Evolutionary conservation across 2,329 filamentous ascomycete genomes (phyloP), one percentile per base, ranked within the genome.

Genomic region (Nectriaceae sp.): DNA sequence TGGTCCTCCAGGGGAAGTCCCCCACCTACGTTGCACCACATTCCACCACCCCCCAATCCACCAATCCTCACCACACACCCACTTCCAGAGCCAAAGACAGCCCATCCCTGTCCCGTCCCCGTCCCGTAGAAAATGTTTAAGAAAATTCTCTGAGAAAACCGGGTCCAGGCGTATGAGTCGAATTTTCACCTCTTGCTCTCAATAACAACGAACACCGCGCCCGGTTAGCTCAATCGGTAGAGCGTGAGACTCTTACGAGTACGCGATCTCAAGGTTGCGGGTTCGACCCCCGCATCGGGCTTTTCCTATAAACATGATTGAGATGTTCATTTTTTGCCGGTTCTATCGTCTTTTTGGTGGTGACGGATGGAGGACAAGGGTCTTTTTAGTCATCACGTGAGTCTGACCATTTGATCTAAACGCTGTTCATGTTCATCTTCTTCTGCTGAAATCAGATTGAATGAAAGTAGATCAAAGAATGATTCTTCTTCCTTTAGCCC

Each of bases 201-300:
- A 20, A 21, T 18, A 39, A 39, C 8, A 6, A 39, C 16, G 5
- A 5, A 39, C 10, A 21, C 37, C 18, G 19, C 45, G 58, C 58
- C 58, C 54, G 61, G 59, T 60, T 63, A 64, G 59, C 57, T 65
- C 57, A 63, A 64, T 65, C 55, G 58, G 61, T 83, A 85, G 80
- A 85, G 80, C 79, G 80, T 83, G 76, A 83, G 82, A 84, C 82
- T 84, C 80, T 78, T 78, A 78, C 16, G 54, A 60, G 58, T 56
- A 51, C 57, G 42, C 61, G 35, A 78, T 77, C 75, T 78, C 73
- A 76, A 78, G 75, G 74, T 72, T 78, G 74, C 71, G 74, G 74
- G 78, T 80, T 78, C 75, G 74, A 76, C 67, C 69, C 67, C 67
- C 67, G 65, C 67, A 65, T 70, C 63, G 67, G 67, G 65, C 67